Evolutionary conservation across 2,329 filamentous ascomycete species (phyloP).

Genomic region (Fusarium sp.): DNA sequence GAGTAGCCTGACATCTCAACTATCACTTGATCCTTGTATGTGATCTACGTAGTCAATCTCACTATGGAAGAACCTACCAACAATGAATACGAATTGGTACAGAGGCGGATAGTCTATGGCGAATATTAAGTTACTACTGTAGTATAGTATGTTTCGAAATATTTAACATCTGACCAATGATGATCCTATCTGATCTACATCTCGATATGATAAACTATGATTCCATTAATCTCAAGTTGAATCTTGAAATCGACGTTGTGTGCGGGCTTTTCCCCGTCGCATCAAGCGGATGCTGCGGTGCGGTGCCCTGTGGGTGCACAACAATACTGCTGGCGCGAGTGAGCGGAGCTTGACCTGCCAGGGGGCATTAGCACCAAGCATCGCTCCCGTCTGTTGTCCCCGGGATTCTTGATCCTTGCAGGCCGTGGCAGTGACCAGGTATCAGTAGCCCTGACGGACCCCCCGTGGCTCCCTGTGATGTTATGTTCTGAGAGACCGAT

Average conservation of each 20-base stretch:
- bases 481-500: conserved; percentile 34
- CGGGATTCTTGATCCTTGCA: conserved; percentile 32
- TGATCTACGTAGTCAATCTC: conserved; percentile 30
- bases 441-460: conserved; percentile 27
- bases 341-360: conserved; percentile 38
- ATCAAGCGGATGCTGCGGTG: conserved; percentile 32
- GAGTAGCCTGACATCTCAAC: conserved; percentile 21
- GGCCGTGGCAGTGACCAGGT: conserved; percentile 27
- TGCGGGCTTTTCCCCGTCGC: conserved; percentile 35
- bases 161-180: background rate
- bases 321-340: conserved; percentile 40
- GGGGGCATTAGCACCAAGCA: conserved; percentile 42
- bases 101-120: background rate
- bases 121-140: background rate
- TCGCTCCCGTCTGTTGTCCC: conserved; percentile 43
- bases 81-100: background rate
- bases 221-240: conserved; percentile 19
- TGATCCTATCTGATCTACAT: background rate
- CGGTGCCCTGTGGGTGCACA: conserved; percentile 32
- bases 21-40: conserved; percentile 28
- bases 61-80: background rate
- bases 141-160: background rate
- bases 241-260: conserved; percentile 27
- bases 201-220: conserved; percentile 6
- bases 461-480: conserved; percentile 36